phyloP scores from a whole-genome alignment of 164 flowering plant species.

The Nymphaea thermarum region DNA sequence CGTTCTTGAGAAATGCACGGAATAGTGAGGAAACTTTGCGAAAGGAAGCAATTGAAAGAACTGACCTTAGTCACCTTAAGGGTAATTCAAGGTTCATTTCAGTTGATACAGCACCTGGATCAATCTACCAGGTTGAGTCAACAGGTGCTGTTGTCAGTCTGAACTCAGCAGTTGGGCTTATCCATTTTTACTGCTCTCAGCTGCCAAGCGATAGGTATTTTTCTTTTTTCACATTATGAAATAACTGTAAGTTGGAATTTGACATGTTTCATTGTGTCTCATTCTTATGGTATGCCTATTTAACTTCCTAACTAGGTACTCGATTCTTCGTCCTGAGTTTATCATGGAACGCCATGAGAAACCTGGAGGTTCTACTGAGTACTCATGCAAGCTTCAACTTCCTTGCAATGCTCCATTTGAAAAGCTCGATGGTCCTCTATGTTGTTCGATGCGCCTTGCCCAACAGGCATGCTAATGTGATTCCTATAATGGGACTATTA shows the following conservation, averaged over 20 bases:
- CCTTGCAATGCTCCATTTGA: slow-evolving; percentile 99
- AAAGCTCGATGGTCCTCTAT: slow-evolving; percentile 86
- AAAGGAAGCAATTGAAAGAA: slow-evolving; percentile 93
- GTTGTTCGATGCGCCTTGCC: slow-evolving; percentile 93
- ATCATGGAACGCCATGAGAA: slow-evolving; percentile 89
- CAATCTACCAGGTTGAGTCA: slow-evolving; percentile 89
- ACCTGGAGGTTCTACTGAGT: slow-evolving; percentile 67
- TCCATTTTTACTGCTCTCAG: slow-evolving; percentile 97
- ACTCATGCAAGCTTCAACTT: slow-evolving; percentile 96
- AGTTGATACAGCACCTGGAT: slow-evolving; percentile 51
- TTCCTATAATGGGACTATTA: no score
- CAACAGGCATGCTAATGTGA: slow-evolving; percentile 53
- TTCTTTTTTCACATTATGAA: background rate
- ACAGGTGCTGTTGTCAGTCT: slow-evolving; percentile 97
- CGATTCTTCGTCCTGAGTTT: slow-evolving; percentile 97
- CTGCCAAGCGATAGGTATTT: slow-evolving; percentile 93
- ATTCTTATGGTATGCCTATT: background rate
- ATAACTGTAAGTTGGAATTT: background rate
- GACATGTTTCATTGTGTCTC: background rate
- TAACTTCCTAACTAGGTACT: slow-evolving; percentile 41
- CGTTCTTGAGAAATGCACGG: slow-evolving; percentile 86
- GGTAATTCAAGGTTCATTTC: slow-evolving; percentile 48
- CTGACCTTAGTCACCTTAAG: slow-evolving; percentile 91
- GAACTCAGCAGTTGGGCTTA: slow-evolving; percentile 96
- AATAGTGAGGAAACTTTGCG: slow-evolving; percentile 98